A percentile compares a stretch with the other conserved stretches of the same genome.
Evolutionary conservation across 192 early-diverging fungal genomes (phyloP).

Genomic region (Coemansia sp.): DNA sequence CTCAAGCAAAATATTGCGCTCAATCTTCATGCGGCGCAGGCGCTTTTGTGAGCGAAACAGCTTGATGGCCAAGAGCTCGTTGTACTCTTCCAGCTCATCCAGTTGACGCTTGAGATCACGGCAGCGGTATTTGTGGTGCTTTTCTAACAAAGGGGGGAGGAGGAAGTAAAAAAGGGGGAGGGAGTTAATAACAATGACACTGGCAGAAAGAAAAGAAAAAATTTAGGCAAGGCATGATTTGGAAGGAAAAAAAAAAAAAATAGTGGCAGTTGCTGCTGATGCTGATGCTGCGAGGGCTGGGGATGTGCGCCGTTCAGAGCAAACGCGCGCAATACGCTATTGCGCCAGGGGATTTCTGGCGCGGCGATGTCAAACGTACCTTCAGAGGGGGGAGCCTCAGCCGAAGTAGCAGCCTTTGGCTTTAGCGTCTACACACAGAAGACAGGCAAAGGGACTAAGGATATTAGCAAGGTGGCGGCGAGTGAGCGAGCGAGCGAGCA

Average conservation of each 20-base stretch:
- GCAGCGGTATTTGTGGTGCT: constrained; percentile 57
- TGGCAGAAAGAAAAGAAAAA: not conserved
- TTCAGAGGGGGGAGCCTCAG: constrained; percentile 8
- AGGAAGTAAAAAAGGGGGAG: not conserved
- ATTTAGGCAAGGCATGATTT: not conserved
- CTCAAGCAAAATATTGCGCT: constrained; percentile 50
- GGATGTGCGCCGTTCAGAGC: not conserved
- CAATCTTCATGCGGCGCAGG: constrained; percentile 52
- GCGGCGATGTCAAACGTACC: constrained; percentile 12
- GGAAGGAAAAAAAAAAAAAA: not conserved
- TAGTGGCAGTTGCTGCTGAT: not conserved
- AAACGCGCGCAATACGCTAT: not conserved
- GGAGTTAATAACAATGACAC: not conserved
- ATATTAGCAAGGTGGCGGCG: not conserved
- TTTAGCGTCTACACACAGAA: constrained; percentile 16
- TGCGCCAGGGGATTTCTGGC: not conserved
- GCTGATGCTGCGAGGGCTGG: not conserved
- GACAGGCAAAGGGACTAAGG: not conserved
- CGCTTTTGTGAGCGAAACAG: constrained; percentile 49
- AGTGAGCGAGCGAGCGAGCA: not conserved
- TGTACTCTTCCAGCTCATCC: constrained; percentile 57
- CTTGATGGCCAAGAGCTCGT: constrained; percentile 50
- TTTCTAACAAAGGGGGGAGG: no score
- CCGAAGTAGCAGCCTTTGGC: constrained; percentile 12
- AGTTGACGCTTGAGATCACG: constrained; percentile 55